Evolutionary conservation across 1,284 basidiomycete species (phyloP), one percentile per base, ranked within the genome.

Genomic region (Ceratobasidium sp.): DNA sequence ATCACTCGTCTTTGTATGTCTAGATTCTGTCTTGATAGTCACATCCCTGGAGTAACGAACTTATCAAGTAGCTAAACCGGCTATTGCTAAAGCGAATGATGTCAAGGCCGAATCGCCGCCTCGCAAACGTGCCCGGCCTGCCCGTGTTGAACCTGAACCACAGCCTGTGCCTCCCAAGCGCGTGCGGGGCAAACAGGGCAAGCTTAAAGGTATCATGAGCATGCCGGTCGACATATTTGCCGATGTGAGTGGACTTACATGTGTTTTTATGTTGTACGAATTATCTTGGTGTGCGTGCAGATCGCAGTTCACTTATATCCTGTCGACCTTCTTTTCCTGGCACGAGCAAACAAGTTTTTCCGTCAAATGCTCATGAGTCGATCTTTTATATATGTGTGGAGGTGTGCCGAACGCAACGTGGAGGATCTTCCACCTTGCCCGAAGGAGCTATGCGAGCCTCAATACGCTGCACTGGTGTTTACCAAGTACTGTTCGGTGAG

Each of bases 381-480:
- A 51, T 43, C 51, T 14, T 56, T 69, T 43, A 14, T 41, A 5
- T 4, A 11, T 4, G 34, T 72, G 8, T 75, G 75, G 75, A 41
- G 46, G 7, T 46, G 53, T 3, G 68, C 75, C 7, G 54, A 59
- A 34, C 16, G 22, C 11, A 72, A 64, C 46, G 63, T 65, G 16
- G 43, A 49, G 7, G 68, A 41, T 9, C 51, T 64, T 46, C 51
- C 69, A 19, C 61, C 75, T 5, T 75, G 75, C 24, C 75, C 75
- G 8, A 41, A 65, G 19, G 59, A 66, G 7, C 24, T 75, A 22
- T 73, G 75, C 29, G 69, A 75, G 31, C 75, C 75, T 22, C 48
- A 72, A 41, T 65, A 73, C 27, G 75, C 75, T 7, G 68, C 56
- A 16, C 62, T 75, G 2, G 41, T 75, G 5, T 75, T 75, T 39